These are phyloP conservation scores for Firmiana major DNA, from an alignment of 345 rosid genomes.

Conservation along the genomic window DNA sequence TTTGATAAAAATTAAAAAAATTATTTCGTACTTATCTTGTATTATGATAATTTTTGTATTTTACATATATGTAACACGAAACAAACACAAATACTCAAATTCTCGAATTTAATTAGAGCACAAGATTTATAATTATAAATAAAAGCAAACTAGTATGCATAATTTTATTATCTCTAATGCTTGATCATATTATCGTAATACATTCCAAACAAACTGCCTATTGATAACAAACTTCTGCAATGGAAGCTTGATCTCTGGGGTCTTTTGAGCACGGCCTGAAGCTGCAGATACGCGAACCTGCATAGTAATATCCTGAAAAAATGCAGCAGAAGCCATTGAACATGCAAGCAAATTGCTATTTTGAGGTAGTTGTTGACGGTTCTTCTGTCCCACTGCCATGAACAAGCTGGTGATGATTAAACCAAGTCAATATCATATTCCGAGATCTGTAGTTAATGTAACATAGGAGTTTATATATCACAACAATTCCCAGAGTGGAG, in stretches of 20 bases:
- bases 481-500: background rate
- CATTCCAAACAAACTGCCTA: no score
- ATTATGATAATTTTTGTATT: no score
- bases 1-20: no score
- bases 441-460: background rate
- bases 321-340: background rate
- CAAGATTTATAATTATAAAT: background rate
- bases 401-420: conserved; percentile 43
- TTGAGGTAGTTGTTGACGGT: conserved; percentile 31
- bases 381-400: conserved; percentile 43
- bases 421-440: background rate
- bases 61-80: no score
- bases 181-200: background rate
- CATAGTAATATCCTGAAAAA: no score
- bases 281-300: background rate
- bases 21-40: no score
- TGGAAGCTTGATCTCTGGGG: background rate
- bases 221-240: background rate
- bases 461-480: background rate
- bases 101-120: background rate
- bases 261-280: background rate
- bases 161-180: background rate
- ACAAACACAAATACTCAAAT: no score
- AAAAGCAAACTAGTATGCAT: background rate
- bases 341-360: conserved; percentile 22